Base-by-base conservation (phyloP, 192 early-diverging fungal species). In the Podila epicladia region DNA sequence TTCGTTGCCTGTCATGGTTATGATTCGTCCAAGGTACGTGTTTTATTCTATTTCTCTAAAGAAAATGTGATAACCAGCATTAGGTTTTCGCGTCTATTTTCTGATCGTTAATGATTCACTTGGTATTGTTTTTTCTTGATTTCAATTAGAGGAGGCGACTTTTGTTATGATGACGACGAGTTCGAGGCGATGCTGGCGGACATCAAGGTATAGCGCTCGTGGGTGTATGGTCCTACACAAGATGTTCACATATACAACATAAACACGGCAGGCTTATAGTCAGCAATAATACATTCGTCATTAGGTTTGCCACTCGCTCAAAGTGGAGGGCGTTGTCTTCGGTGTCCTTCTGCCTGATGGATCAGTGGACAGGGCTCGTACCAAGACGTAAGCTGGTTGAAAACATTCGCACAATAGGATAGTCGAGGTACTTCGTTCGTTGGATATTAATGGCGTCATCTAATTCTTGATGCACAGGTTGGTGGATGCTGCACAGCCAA, bases 1-100 rank as follows among this genome's bases (percentile, higher is more conserved):
- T 0, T 72, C 78, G 19, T 87, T 92, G 51, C 91, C 91, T 4
- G 71, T 92, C 60, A 87, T 88, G 82, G 90, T 91, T 51, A 91
- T 91, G 85, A 87, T 91, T 55, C 82, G 90, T 24, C 89, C 90
- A 9, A 73, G 85, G 86, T 84, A 82, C 41, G 6, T 45, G 41
- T 15, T 45, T 12, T 45, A 45, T 45, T n/a, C 33, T 20, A 11
- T 15, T 1, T 29, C 72, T 58, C n/a, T 11, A 37, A 13, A 5
- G 11, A 28, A 33, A 33, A 17, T 20, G 20, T 5, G 19, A 33
- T 4, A 62, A 4, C 31, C 0, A 31, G 60, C 28, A 19, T 22
- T 11, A 1, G 31, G 15, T 17, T 22, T 8, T 28, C 5, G 22
- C 4, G 7, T 8, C 33, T 33, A 17, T 26, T 58, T 35, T 45